phyloP scores from a whole-genome alignment of 768 basidiomycete genomes.

The Suillus placidus region DNA sequence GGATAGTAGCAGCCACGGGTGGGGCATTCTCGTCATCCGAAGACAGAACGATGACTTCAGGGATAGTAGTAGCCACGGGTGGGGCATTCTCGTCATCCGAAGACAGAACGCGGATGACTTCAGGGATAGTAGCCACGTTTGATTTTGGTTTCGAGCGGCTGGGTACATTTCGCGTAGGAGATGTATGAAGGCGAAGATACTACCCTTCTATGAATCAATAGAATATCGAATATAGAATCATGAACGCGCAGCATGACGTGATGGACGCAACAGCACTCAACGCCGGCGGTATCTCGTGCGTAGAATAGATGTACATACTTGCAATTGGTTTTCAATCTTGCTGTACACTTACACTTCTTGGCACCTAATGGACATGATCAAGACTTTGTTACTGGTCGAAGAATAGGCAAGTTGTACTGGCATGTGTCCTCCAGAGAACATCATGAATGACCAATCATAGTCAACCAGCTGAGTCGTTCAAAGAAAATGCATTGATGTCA shows the following conservation, averaged over 20 bases:
- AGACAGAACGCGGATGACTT: slow-evolving; percentile 38
- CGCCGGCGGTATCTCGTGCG: no score
- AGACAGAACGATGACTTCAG: no score
- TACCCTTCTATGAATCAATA: no score
- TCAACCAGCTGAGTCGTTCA: neutral
- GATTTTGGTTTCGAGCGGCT: slow-evolving; percentile 17
- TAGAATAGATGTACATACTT: neutral
- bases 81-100: slow-evolving; percentile 33
- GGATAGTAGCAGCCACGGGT: no score
- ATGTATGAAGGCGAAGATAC: neutral
- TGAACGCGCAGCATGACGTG: no score
- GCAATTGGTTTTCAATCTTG: neutral
- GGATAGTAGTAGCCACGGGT: no score
- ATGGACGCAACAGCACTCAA: no score
- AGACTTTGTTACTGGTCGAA: neutral
- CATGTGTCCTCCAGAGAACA: neutral
- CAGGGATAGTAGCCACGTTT: slow-evolving; percentile 18
- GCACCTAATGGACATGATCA: neutral
- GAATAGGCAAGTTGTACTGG: no score
- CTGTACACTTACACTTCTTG: neutral
- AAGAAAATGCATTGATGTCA: neutral
- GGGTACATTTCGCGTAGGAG: slow-evolving; percentile 13
- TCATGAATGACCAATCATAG: neutral
- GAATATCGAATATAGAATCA: no score
- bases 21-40: no score